Evolutionary conservation across 148 eudicot genomes (phyloP).

Genomic region (Nyssa sinensis): DNA sequence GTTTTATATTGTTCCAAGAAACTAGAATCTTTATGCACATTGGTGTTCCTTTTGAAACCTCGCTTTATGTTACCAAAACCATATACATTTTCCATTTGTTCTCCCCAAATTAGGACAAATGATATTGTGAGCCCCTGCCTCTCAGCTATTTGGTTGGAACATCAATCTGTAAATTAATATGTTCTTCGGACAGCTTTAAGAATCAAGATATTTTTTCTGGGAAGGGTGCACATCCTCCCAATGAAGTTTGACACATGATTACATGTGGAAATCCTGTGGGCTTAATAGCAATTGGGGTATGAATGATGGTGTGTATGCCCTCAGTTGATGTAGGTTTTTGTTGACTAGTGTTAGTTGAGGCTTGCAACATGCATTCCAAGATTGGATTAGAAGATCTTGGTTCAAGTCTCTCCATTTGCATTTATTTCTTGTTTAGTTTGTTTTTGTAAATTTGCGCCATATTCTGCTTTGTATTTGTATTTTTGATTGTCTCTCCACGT

Average conservation of each 20-base stretch:
- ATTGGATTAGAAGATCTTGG: too few species aligned
- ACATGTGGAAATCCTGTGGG: background rate
- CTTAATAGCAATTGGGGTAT: too few species aligned
- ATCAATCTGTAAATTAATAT: background rate
- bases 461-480: too few species aligned
- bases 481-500: too few species aligned
- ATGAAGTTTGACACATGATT: background rate
- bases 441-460: too few species aligned
- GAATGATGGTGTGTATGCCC: too few species aligned
- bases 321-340: background rate
- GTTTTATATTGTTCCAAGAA: conserved; percentile 1
- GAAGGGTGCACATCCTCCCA: too few species aligned
- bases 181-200: background rate
- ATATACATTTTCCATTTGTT: too few species aligned
- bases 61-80: too few species aligned
- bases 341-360: background rate
- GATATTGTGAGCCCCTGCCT: background rate
- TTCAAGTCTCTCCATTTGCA: too few species aligned
- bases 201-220: background rate
- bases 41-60: too few species aligned
- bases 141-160: background rate
- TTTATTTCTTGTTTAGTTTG: too few species aligned
- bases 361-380: background rate
- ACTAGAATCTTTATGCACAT: background rate
- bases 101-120: background rate